Conservation (phyloP, 192 early-diverging fungal genomes). For the Backusella tuberculispora region DNA sequence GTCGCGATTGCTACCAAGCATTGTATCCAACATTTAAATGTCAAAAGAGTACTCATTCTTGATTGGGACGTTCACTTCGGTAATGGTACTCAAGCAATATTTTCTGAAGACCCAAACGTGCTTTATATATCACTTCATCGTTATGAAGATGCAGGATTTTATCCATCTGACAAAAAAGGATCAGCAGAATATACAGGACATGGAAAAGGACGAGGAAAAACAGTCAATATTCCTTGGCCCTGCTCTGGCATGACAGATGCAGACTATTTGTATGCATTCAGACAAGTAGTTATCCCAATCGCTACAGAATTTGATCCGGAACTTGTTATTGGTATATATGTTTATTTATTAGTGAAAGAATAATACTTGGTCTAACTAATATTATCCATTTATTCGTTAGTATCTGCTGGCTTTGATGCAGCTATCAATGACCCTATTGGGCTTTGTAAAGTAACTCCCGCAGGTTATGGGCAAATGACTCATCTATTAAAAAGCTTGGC, state of each 20-base stretch:
- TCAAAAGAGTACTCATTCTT: conserved; percentile 73
- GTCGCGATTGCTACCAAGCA: conserved; percentile 81
- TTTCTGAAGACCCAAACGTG: conserved; percentile 77
- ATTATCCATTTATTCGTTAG: conserved; percentile 34
- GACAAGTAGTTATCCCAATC: conserved; percentile 79
- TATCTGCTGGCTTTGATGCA: conserved; percentile 92
- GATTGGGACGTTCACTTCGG: conserved; percentile 98
- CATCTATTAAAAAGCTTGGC: conserved; percentile 74
- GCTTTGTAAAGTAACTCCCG: conserved; percentile 77
- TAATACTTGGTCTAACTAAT: background rate
- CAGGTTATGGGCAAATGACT: conserved; percentile 87
- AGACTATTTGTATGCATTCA: conserved; percentile 89
- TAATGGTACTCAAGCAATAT: conserved; percentile 90
- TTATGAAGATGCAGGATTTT: conserved; percentile 78
- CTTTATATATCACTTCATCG: conserved; percentile 90
- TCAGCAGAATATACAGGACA: conserved; percentile 61
- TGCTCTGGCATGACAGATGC: conserved; percentile 73
- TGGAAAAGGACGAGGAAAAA: conserved; percentile 62
- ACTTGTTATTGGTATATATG: conserved; percentile 62
- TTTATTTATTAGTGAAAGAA: background rate
- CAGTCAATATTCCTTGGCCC: conserved; percentile 90
- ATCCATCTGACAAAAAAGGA: conserved; percentile 67
- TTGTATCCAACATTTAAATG: conserved; percentile 51
- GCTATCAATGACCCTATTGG: conserved; percentile 85
- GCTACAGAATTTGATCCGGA: conserved; percentile 83